A percentile compares a stretch with the other conserved stretches of the same genome.
phyloP scores from a whole-genome alignment of 176 grass and related monocot species.

The Bolboschoenus planiculmis region DNA sequence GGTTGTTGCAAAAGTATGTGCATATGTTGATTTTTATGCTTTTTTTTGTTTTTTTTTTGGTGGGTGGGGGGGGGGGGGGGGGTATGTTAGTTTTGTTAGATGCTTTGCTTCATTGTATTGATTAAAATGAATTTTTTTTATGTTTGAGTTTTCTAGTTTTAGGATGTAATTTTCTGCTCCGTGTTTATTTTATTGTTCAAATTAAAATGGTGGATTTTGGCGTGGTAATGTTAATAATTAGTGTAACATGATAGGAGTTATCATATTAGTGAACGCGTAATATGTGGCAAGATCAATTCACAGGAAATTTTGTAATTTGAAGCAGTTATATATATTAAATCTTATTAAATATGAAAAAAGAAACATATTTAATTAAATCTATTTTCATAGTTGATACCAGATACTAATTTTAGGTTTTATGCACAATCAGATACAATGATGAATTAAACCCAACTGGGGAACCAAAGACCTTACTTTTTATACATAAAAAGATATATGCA shows the following conservation, averaged over 20 bases:
- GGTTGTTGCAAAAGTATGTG: constrained; percentile 6
- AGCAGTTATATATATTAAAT: background rate
- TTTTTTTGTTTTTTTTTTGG: too few species aligned
- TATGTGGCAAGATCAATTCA: background rate
- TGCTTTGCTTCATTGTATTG: background rate
- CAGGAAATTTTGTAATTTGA: background rate
- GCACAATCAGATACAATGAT: too few species aligned
- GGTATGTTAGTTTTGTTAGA: background rate
- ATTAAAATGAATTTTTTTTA: background rate
- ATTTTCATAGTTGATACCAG: too few species aligned
- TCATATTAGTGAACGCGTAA: background rate
- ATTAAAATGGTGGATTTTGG: background rate
- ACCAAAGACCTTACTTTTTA: background rate
- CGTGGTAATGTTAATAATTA: background rate
- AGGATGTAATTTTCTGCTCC: background rate
- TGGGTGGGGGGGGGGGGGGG: too few species aligned
- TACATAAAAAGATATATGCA: background rate
- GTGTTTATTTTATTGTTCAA: background rate
- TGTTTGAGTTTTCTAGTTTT: background rate
- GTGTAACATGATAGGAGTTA: background rate
- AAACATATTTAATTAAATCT: too few species aligned
- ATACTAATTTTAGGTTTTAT: too few species aligned
- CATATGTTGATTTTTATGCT: constrained; percentile 20
- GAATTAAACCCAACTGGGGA: too few species aligned
- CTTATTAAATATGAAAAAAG: background rate